Evolutionary conservation across 495 filamentous ascomycete species (phyloP), one percentile per base, ranked within the genome.

Genomic region (Xylaria intraflava): DNA sequence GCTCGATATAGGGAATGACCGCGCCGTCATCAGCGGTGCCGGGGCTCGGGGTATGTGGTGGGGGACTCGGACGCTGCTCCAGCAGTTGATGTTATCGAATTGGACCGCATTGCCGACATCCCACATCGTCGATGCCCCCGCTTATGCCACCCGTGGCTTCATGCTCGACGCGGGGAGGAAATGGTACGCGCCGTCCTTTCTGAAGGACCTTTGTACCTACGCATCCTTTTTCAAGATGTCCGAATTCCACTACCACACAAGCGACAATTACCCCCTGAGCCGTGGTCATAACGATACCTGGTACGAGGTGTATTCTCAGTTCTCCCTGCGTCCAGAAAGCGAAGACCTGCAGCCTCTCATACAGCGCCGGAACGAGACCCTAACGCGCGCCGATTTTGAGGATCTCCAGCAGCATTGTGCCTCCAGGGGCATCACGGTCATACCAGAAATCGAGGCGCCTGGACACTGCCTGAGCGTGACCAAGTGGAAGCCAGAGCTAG

Each of bases 231-330:
- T 80, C 65, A 80, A 80, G 54, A 69, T 81, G 59, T 76, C 70
- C 45, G 78, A 81, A 49, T 82, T 82, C 40, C 78, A 81, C 46
- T 81, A 79, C 56, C 78, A 82, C 57, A 69, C 72, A 14, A 79
- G 69, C 61, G 78, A 82, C 65, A 81, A 82, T 57, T 79, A 78
- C 51, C 78, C 78, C 0, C 58, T 81, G 19, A 79, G 70, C 39
- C 75, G 78, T 19, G 78, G 78, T 4, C 72, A 65, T 19, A 78
- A 82, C 51, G 66, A 70, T 14, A 71, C 73, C 0, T 80, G 76
- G 75, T 44, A 73, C 6, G 49, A 76, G 4, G 73, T 82, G 4
- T 80, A 78, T 51, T 72, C 74, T 0, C 77, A 80, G 30, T 82
- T 81, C 58, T 62, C 75, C 0, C 60, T 81, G 26, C 65, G 61